Percentiles rank a stretch among this genome's conserved stretches.
Evolutionary conservation across 2,329 filamentous ascomycete species (phyloP).

Genomic region (Plenodomus biglobosus): DNA sequence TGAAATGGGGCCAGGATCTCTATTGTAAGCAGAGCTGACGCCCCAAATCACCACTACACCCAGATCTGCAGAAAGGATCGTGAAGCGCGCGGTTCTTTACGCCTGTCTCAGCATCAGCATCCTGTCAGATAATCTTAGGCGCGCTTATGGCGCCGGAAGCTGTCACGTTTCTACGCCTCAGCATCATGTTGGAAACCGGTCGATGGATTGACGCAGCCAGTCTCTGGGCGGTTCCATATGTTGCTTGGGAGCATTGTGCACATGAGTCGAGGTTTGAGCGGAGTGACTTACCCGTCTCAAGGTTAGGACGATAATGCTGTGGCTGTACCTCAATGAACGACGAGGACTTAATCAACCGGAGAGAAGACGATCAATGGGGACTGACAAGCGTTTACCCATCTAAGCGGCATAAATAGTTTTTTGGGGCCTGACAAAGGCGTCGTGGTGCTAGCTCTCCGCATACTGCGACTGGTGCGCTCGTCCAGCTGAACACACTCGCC

Average conservation of each 20-base stretch:
- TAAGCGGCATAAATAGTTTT: background rate
- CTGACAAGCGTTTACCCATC: background rate
- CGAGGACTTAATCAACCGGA: background rate
- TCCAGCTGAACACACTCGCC: background rate
- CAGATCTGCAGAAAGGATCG: constrained; percentile 39
- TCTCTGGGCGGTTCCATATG: background rate
- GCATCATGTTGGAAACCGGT: background rate
- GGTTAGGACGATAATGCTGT: background rate
- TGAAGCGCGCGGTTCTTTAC: constrained; percentile 31
- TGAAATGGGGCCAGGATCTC: constrained; percentile 40
- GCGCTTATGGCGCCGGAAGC: background rate
- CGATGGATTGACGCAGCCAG: background rate
- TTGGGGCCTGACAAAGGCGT: background rate
- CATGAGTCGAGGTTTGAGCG: background rate
- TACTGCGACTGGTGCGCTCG: background rate
- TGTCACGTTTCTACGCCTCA: background rate
- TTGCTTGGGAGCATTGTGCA: background rate
- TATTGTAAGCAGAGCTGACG: constrained; percentile 42
- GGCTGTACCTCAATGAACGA: background rate
- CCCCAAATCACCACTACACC: constrained; percentile 36
- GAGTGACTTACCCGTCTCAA: background rate
- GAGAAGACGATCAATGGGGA: background rate
- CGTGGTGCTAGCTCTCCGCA: background rate
- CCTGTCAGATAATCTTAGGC: constrained; percentile 16
- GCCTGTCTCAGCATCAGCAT: constrained; percentile 34